Base-by-base conservation (phyloP, 148 eudicot species). In the Oxyria digyna region DNA sequence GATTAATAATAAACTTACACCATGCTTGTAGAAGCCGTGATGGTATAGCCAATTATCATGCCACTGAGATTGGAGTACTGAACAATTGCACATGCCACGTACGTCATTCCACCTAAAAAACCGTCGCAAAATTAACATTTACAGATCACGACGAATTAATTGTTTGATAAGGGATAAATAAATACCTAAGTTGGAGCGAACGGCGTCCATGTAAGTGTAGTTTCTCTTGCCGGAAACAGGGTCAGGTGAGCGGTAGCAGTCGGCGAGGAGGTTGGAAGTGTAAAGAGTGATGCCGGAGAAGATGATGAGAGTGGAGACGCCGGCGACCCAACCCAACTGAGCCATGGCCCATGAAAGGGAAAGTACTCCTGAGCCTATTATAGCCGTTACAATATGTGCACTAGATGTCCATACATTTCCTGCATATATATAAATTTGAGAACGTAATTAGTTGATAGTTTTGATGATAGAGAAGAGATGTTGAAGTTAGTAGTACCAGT, bases 21-120 rank as follows among this genome's bases (percentile, higher is more conserved):
- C 96, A 89, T 89, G 85, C 96, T 85, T 52, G 81, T 85, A 2
- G 92, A 82, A 8, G 96, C 84, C 11, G 92, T 87, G 67, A 87
- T 85, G 15, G 96, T 87, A 72, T 87, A 89, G 67, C 96, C 96
- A 43, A 89, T 78, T 0, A 76, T 77, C 81, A 82, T 82, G n/a
- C 96, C 96, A 70, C 74, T 72, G 23, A 89, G 76, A 69, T 81
- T 87, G 71, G 82, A 69, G 75, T 83, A 87, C 57, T 87, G 96
- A 37, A 82, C 83, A 8, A 75, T 32, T 12, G 83, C 92, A 79
- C 92, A 87, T 71, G 79, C 83, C 67, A 78, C 68, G 55, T 76
- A 76, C 74, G 74, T 78, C 32, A 42, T 29, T 54, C 71, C 81
- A 26, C 93, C 92, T 87, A 75, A n/a, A n/a, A n/a, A n/a, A n/a